Conservation (phyloP, 805 yeast species). For the Kregervanrija delftensis region DNA sequence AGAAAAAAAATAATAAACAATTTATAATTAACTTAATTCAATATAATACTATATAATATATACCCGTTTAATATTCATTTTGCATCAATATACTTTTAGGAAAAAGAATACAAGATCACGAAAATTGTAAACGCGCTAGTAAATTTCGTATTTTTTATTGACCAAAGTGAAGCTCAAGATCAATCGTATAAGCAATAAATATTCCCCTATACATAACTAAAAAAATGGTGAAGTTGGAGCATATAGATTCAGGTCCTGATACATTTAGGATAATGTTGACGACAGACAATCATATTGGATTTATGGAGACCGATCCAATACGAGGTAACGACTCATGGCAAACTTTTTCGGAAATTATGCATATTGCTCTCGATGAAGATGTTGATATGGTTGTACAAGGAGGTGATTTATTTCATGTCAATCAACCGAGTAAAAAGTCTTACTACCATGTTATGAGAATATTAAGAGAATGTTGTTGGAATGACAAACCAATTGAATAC, state of each 20-base stretch:
- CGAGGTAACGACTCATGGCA: constrained; percentile 86
- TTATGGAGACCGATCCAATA: constrained; percentile 80
- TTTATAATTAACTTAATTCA: no score
- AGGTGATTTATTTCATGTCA: constrained; percentile 89
- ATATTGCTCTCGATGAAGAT: constrained; percentile 58
- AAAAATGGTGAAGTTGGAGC: constrained; percentile 33
- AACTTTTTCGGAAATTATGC: constrained; percentile 79
- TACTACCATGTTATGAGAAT: constrained; percentile 75
- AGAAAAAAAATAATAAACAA: neutral
- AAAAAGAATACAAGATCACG: no score
- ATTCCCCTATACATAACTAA: no score
- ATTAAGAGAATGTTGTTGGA: constrained; percentile 66
- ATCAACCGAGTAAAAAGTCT: constrained; percentile 83
- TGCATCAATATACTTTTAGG: no score
- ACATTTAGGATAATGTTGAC: constrained; percentile 77
- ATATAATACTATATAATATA: no score
- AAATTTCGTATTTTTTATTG: no score
- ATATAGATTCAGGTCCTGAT: constrained; percentile 46
- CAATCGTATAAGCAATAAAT: no score
- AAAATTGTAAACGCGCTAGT: no score
- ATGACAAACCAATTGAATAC: constrained; percentile 81
- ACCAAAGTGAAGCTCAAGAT: no score
- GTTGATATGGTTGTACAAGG: constrained; percentile 88
- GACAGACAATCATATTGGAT: constrained; percentile 96
- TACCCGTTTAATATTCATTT: no score